These are phyloP conservation scores for Coffea humblotiana DNA, from an alignment of 305 asterid genomes.

Conservation along the genomic window DNA sequence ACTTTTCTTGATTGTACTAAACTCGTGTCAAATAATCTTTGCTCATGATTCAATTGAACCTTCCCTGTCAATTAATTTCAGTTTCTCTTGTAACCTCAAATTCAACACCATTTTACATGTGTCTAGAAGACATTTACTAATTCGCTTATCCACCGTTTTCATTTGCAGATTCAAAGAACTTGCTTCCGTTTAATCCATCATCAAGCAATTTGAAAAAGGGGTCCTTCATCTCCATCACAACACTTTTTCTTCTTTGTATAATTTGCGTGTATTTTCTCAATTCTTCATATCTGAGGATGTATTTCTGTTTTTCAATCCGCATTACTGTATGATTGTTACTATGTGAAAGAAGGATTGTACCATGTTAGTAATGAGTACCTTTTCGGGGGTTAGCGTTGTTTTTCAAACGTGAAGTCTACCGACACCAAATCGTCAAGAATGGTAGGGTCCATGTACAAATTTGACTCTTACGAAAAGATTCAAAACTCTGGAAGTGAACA, in stretches of 20 bases:
- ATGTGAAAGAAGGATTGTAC: no score
- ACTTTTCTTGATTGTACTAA: no score
- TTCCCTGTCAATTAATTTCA: background rate
- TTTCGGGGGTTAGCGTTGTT: background rate
- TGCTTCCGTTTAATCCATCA: slow-evolving; percentile 5
- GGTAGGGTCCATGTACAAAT: slow-evolving; percentile 32
- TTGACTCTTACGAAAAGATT: slow-evolving; percentile 31
- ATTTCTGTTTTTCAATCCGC: background rate
- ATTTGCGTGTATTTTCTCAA: background rate
- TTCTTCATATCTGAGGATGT: background rate
- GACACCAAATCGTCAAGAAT: slow-evolving; percentile 31
- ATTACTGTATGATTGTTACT: no score
- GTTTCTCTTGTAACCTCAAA: slow-evolving; percentile 20
- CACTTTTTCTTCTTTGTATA: no score
- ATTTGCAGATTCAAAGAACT: background rate
- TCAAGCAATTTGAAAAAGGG: background rate
- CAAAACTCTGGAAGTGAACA: slow-evolving; percentile 13
- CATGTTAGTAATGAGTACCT: no score
- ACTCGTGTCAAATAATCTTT: no score
- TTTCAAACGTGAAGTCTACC: slow-evolving; percentile 31
- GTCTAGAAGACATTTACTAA: slow-evolving; percentile 7
- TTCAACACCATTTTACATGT: slow-evolving; percentile 18
- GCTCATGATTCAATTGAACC: no score
- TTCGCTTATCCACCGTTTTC: slow-evolving; percentile 8
- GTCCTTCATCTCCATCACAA: background rate